phyloP scores from a whole-genome alignment of 306 rosid species.

The Benincasa hispida region DNA sequence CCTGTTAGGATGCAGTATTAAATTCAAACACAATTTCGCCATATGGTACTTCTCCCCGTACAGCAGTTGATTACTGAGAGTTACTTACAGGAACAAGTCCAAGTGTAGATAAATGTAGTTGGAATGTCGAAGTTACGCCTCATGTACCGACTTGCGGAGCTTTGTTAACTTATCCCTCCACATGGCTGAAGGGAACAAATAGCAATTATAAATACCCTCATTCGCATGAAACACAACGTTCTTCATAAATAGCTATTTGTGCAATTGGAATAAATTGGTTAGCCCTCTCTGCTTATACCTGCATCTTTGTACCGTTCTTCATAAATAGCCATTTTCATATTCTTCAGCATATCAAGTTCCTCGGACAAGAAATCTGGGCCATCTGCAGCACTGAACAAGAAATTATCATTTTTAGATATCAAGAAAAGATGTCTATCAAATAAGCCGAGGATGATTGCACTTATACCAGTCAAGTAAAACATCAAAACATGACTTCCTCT shows the following conservation, averaged over 20 bases:
- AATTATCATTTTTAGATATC: constrained; percentile 5
- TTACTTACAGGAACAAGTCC: background rate
- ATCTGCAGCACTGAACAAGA: constrained; percentile 56
- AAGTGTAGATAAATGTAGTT: background rate
- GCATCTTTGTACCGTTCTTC: constrained; percentile 86
- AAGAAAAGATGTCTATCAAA: background rate
- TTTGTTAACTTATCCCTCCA: constrained; percentile 70
- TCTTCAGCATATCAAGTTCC: constrained; percentile 70
- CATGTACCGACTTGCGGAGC: constrained; percentile 52
- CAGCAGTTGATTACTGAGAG: background rate
- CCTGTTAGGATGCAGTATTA: background rate
- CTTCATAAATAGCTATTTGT: background rate
- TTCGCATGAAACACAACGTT: background rate
- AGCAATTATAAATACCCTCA: constrained; percentile 1
- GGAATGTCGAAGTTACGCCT: constrained; percentile 16
- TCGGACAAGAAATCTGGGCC: constrained; percentile 62
- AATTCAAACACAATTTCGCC: background rate
- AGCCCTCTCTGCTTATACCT: constrained; percentile 27
- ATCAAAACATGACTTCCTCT: constrained; percentile 49
- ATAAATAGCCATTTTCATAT: constrained; percentile 52
- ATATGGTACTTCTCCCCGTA: background rate
- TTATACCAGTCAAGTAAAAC: constrained; percentile 85
- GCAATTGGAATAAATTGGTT: background rate
- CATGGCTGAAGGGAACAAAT: constrained; percentile 47
- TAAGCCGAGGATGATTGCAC: constrained; percentile 2